These are phyloP conservation scores for Apophysomyces ossiformis DNA, from an alignment of 371 early-diverging fungal genomes.

Conservation along the genomic window DNA sequence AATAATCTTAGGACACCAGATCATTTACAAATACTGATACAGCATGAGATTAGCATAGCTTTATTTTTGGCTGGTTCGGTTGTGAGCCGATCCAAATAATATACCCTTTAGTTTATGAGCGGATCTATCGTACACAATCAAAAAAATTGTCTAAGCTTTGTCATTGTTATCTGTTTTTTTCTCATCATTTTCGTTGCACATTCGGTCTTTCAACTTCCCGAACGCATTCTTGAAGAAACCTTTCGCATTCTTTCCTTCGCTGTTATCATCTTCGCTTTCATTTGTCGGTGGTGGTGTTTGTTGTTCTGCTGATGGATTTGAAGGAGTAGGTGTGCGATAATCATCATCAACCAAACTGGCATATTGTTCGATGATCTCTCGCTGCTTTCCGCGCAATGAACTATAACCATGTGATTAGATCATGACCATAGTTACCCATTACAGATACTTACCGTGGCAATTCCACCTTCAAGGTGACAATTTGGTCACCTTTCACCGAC, in stretches of 20 bases:
- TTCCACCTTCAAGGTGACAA: conserved; percentile 77
- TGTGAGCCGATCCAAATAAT: too few relatives aligned
- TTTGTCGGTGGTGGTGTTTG: conserved; percentile 16
- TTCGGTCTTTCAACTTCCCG: conserved; percentile 34
- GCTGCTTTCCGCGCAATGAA: conserved; percentile 41
- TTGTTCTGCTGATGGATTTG: conserved; percentile 17
- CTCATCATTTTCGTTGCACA: conserved; percentile 28
- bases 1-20: too few relatives aligned
- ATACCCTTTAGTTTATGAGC: not conserved
- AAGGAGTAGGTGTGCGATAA: conserved; percentile 24
- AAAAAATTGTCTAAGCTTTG: conserved; percentile 7
- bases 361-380: conserved; percentile 39
- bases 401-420: conserved; percentile 15
- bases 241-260: not conserved
- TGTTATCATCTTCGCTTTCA: conserved; percentile 5
- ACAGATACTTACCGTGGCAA: conserved; percentile 63
- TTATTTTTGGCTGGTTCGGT: too few relatives aligned
- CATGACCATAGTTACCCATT: not conserved
- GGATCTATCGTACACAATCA: conserved; percentile 3
- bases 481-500: conserved; percentile 81
- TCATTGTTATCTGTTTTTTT: conserved; percentile 18
- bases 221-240: conserved; percentile 42
- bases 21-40: too few relatives aligned
- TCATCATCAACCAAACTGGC: conserved; percentile 41
- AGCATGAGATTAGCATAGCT: too few relatives aligned